These are phyloP conservation scores for Cyclotella sp. DNA, from an alignment of 108 stramenopile genomes.

Conservation along the genomic window DNA sequence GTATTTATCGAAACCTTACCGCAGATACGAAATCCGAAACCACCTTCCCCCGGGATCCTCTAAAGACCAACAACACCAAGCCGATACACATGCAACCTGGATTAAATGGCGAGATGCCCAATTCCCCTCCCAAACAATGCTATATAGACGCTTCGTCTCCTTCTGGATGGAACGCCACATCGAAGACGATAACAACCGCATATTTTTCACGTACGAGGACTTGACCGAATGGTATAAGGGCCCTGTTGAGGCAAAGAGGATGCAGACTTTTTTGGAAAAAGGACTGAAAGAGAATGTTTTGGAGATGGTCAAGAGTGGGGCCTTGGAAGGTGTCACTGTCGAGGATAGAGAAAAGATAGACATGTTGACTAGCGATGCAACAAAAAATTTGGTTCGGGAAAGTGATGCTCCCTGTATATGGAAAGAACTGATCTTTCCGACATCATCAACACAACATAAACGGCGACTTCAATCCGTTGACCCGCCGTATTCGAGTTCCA, in stretches of 20 bases:
- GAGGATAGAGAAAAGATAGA: conserved; percentile 22
- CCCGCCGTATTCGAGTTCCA: not conserved
- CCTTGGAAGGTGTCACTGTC: conserved; percentile 1
- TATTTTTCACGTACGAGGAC: conserved; percentile 41
- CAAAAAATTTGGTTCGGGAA: conserved; percentile 4
- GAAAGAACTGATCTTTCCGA: conserved; percentile 31
- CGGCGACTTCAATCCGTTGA: conserved; percentile 15
- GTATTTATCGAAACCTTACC: not conserved
- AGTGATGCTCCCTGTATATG: conserved; percentile 45
- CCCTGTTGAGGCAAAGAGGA: conserved; percentile 22
- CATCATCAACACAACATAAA: not conserved
- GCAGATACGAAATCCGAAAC: conserved; percentile 37
- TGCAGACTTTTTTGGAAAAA: conserved; percentile 27
- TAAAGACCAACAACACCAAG: conserved; percentile 6
- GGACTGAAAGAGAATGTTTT: conserved; percentile 17
- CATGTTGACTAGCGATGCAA: conserved; percentile 9
- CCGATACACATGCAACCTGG: conserved; percentile 27
- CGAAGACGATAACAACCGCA: conserved; percentile 26
- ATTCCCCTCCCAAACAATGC: conserved; percentile 24
- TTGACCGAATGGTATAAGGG: conserved; percentile 22
- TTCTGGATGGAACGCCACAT: conserved; percentile 45
- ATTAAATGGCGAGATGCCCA: conserved; percentile 44
- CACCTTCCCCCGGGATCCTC: conserved; percentile 28
- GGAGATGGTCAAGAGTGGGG: conserved; percentile 20
- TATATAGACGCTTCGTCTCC: conserved; percentile 42